Conservation (phyloP, 768 basidiomycete genomes). For the Sarcodon aspratus region DNA sequence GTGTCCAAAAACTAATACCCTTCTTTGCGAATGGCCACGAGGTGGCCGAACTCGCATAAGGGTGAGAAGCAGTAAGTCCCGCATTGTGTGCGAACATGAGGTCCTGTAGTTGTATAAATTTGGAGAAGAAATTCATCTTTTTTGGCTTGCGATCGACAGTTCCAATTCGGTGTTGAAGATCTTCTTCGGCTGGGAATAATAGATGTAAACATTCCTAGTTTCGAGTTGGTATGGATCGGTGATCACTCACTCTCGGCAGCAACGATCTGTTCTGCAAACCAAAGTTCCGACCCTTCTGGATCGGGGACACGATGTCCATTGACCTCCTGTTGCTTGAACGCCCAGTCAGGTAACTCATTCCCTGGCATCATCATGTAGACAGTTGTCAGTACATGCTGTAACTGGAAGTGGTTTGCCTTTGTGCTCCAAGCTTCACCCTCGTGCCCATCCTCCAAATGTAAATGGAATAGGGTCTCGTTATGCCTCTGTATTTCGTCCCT, state of each 20-base stretch:
- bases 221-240: not conserved
- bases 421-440: slow-evolving; percentile 85
- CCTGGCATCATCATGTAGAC: slow-evolving; percentile 92
- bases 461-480: slow-evolving; percentile 83
- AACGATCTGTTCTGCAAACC: slow-evolving; percentile 83
- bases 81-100: slow-evolving; percentile 98
- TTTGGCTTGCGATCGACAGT: slow-evolving; percentile 57
- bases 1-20: slow-evolving; percentile 99
- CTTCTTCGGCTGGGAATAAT: slow-evolving; percentile 34
- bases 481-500: slow-evolving; percentile 67
- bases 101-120: slow-evolving; percentile 87
- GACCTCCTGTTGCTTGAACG: slow-evolving; percentile 92
- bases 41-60: slow-evolving; percentile 91
- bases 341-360: slow-evolving; percentile 89
- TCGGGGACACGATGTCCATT: slow-evolving; percentile 56
- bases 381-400: slow-evolving; percentile 80
- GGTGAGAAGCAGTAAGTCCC: slow-evolving; percentile 95
- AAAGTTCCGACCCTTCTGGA: slow-evolving; percentile 47
- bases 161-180: slow-evolving; percentile 40
- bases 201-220: not conserved
- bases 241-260: slow-evolving; percentile 52
- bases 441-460: slow-evolving; percentile 61
- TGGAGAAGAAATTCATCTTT: slow-evolving; percentile 84
- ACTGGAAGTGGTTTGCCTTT: slow-evolving; percentile 86
- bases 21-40: slow-evolving; percentile 97